Evolutionary conservation across 805 yeast species (phyloP).

Genomic region (Priceomyces haplophilus): DNA sequence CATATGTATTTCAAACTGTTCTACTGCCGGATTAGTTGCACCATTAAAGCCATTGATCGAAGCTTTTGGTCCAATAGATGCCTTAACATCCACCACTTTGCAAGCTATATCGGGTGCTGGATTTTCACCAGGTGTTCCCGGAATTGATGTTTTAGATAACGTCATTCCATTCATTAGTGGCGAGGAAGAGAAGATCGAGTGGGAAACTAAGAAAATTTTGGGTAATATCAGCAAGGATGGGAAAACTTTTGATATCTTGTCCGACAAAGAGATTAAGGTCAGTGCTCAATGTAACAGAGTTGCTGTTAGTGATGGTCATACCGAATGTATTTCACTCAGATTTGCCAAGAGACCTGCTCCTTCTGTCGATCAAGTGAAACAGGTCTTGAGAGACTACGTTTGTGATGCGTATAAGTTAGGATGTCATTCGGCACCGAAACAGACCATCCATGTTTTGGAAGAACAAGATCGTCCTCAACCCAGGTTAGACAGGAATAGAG

Average conservation of each 20-base stretch:
- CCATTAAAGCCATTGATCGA: constrained; percentile 94
- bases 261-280: constrained; percentile 72
- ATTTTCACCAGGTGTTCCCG: constrained; percentile 94
- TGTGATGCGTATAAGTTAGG: constrained; percentile 80
- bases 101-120: constrained; percentile 99
- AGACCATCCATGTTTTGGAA: constrained; percentile 88
- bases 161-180: constrained; percentile 93
- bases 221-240: constrained; percentile 58
- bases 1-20: constrained; percentile 95
- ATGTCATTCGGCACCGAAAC: constrained; percentile 91
- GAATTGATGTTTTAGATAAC: constrained; percentile 92
- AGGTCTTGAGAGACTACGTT: constrained; percentile 63
- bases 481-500: constrained; percentile 93
- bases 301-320: constrained; percentile 96
- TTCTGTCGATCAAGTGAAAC: constrained; percentile 72
- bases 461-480: constrained; percentile 96
- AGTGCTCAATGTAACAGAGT: constrained; percentile 97
- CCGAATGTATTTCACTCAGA: constrained; percentile 86
- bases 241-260: constrained; percentile 52
- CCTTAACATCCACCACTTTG: constrained; percentile 83
- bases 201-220: constrained; percentile 95
- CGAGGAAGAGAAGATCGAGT: constrained; percentile 97
- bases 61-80: constrained; percentile 83
- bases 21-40: constrained; percentile 96
- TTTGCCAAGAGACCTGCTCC: constrained; percentile 85